phyloP scores from a whole-genome alignment of 495 filamentous ascomycete species.

The Hypoxylon subgilvum region DNA sequence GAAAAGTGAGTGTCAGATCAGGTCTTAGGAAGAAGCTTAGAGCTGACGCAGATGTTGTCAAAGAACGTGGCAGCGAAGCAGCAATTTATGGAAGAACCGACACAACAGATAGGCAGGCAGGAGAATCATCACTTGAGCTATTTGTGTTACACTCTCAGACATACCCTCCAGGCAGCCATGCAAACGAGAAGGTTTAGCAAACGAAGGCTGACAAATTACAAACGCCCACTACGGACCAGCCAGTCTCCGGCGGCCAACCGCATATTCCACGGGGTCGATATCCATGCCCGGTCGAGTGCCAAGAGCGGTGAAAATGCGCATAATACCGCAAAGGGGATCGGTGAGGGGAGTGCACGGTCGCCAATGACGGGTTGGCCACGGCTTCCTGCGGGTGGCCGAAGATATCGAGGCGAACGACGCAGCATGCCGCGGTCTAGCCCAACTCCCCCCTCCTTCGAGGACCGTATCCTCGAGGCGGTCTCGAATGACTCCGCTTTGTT shows the following conservation, averaged over 20 bases:
- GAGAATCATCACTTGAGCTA: neutral
- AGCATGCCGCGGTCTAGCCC: neutral
- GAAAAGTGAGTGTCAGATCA: neutral
- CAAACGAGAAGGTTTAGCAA: too few relatives aligned
- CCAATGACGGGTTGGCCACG: conserved; percentile 1
- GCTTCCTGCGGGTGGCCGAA: conserved; percentile 22
- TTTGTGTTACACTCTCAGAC: conserved; percentile 6
- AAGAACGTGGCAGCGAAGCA: neutral
- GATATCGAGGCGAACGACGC: conserved; percentile 14
- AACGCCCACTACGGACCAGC: neutral
- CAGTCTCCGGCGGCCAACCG: conserved; percentile 2
- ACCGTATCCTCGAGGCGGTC: neutral
- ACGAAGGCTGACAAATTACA: conserved; percentile 3
- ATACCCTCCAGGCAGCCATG: too few relatives aligned
- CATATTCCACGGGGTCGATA: conserved; percentile 10
- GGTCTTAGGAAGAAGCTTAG: neutral
- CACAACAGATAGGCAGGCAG: neutral
- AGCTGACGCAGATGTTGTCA: conserved; percentile 1
- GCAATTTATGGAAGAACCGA: neutral
- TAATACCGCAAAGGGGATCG: conserved; percentile 3
- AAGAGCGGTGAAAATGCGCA: neutral
- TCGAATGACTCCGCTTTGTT: conserved; percentile 1
- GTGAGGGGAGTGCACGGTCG: neutral
- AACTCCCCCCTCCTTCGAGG: neutral
- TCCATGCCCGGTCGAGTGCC: conserved; percentile 4